phyloP scores from a whole-genome alignment of 805 yeast genomes.

The Wickerhamomyces queroliae region DNA sequence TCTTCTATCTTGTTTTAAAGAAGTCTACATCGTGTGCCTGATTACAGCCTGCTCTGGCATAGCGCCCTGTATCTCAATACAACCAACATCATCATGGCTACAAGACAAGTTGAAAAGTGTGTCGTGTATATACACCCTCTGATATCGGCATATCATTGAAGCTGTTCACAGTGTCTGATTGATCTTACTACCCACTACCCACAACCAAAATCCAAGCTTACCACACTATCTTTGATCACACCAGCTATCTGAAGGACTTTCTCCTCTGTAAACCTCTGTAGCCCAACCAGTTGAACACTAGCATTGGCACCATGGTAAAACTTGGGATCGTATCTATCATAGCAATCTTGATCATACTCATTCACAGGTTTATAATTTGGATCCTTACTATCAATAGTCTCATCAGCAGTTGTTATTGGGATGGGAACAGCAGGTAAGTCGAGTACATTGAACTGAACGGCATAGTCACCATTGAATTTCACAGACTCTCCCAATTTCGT shows the following conservation, averaged over 20 bases:
- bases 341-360: slow-evolving; percentile 38
- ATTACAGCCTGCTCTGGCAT: too few species aligned
- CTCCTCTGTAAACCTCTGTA: neutral
- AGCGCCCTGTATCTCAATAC: too few species aligned
- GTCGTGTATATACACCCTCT: too few species aligned
- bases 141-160: too few species aligned
- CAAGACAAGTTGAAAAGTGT: too few species aligned
- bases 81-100: too few species aligned
- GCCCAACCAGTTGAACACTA: slow-evolving; percentile 57
- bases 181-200: too few species aligned
- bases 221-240: neutral
- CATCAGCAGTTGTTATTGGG: slow-evolving; percentile 54
- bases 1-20: too few species aligned
- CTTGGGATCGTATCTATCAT: slow-evolving; percentile 42
- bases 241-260: neutral
- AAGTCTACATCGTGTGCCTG: too few species aligned
- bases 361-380: slow-evolving; percentile 26
- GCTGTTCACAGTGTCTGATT: too few species aligned
- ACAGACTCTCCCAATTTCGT: slow-evolving; percentile 31
- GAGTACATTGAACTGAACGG: slow-evolving; percentile 46
- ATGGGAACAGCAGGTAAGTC: slow-evolving; percentile 53
- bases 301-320: slow-evolving; percentile 56
- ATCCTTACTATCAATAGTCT: slow-evolving; percentile 28
- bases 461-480: slow-evolving; percentile 40
- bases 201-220: neutral